Conservation (phyloP, 768 basidiomycete genomes). For the Amanita polypyramis region DNA sequence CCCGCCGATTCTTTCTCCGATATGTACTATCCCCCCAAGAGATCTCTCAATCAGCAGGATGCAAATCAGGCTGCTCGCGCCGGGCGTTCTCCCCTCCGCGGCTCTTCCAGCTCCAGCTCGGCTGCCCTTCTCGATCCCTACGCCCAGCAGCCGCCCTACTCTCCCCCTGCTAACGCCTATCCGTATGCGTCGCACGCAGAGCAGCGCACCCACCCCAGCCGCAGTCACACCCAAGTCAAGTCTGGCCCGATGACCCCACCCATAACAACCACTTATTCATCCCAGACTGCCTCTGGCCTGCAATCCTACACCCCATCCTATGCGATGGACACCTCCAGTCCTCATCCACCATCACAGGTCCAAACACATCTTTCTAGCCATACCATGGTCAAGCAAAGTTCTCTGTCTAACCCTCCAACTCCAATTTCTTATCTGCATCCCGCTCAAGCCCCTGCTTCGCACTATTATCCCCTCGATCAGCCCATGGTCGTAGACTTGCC, state of each 20-base stretch:
- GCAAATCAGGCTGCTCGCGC: constrained; percentile 35
- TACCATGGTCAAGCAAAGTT: constrained; percentile 38
- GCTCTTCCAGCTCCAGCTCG: constrained; percentile 34
- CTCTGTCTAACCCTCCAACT: constrained; percentile 59
- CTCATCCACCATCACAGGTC: constrained; percentile 41
- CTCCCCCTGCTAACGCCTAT: constrained; percentile 45
- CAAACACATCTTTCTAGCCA: constrained; percentile 43
- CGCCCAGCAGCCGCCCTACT: constrained; percentile 51
- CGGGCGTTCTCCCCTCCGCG: constrained; percentile 54
- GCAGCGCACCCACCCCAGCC: constrained; percentile 30
- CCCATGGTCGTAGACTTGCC: constrained; percentile 62
- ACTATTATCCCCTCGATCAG: constrained; percentile 55
- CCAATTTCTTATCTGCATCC: constrained; percentile 59
- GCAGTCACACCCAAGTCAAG: constrained; percentile 48
- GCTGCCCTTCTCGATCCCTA: constrained; percentile 59
- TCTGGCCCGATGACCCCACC: constrained; percentile 39
- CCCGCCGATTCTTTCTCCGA: constrained; percentile 41
- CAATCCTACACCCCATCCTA: constrained; percentile 39
- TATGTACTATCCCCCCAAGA: constrained; percentile 55
- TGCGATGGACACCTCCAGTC: constrained; percentile 56
- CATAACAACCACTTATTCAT: constrained; percentile 42
- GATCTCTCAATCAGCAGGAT: constrained; percentile 45
- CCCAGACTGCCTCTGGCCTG: constrained; percentile 28
- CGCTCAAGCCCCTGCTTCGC: constrained; percentile 36
- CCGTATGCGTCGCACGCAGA: constrained; percentile 35